Percentiles rank a stretch among this genome's conserved stretches.
Evolutionary conservation across 2,329 filamentous ascomycete genomes (phyloP).

Genomic region (Aspergillus melleus): DNA sequence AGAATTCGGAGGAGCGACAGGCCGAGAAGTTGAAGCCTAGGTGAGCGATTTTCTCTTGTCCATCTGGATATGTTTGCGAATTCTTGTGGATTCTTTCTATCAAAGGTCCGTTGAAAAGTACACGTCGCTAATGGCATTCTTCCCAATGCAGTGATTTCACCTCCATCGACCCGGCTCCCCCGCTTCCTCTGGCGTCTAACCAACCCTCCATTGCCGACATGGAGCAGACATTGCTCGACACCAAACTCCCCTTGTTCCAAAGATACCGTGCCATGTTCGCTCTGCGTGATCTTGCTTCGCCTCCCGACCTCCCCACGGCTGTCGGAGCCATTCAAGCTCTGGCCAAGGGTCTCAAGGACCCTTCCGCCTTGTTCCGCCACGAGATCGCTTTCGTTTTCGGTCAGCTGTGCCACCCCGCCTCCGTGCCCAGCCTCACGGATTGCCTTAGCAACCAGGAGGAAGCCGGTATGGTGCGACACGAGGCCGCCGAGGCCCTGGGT

Average conservation of each 20-base stretch:
- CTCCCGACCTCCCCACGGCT: conserved; percentile 85
- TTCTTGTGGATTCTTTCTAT: neutral
- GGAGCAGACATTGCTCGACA: conserved; percentile 75
- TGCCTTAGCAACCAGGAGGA: conserved; percentile 78
- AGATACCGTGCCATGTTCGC: conserved; percentile 98
- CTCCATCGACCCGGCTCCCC: conserved; percentile 92
- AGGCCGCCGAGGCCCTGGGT: conserved; percentile 93
- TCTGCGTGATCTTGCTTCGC: conserved; percentile 89
- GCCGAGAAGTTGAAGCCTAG: conserved; percentile 78
- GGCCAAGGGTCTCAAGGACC: conserved; percentile 79
- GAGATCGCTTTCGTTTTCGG: conserved; percentile 99
- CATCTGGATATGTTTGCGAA: neutral
- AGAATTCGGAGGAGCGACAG: conserved; percentile 70
- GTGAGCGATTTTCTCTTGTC: conserved; percentile 46
- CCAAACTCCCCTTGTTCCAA: conserved; percentile 76
- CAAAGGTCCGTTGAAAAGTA: conserved; percentile 14
- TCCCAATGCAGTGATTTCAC: conserved; percentile 73
- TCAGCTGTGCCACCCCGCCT: conserved; percentile 93
- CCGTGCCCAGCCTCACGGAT: conserved; percentile 81
- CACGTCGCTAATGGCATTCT: conserved; percentile 25
- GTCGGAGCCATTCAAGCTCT: conserved; percentile 83
- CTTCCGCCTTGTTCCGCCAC: conserved; percentile 91
- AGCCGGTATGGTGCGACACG: conserved; percentile 94
- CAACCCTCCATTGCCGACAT: conserved; percentile 70
- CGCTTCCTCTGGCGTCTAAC: conserved; percentile 68